Base-by-base conservation (phyloP, 257 asterid genomes). In the Catharanthus roseus region DNA sequence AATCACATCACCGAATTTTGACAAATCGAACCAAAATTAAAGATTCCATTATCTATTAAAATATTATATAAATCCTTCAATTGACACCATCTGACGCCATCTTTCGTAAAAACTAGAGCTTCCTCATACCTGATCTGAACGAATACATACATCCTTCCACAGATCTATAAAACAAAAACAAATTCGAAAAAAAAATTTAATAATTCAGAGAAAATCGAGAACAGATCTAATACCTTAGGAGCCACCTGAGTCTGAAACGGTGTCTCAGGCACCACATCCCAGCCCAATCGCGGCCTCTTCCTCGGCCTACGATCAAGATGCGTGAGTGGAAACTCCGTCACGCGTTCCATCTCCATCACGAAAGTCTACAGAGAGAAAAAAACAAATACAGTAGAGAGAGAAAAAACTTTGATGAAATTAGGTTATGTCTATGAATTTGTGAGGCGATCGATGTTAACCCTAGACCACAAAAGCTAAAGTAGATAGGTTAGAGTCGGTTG, bases 301-400 rank as follows among this genome's bases (percentile, higher is more conserved):
- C 95, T 81, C 60, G 98, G 96, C 66, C 93, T 79, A 67, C 85
- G 92, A 72, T 93, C 95, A 86, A 90, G 87, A 61, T 75, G 67
- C 34, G 76, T 56, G 55, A 58, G 77, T 6, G 96, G 88, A 78
- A 89, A 80, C 74, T 85, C 98, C 4, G 91, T 90, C 75, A 93
- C 90, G 76, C 96, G 98, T 73, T 90, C 98, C 87, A 77, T 93
- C 83, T 90, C 98, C 97, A 93, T 93, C 13, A n/a, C 58, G 58
- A 79, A 75, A 60, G 58, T 69, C 68, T 19, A 78, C 71, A 68
- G 72, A 76, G 65, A 68, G 60, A 56, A 69, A 31, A 53, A 57
- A 0, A n/a, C 53, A 39, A 38, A 38, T 38, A 38, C 7, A 2
- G 5, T 64, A 66, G 41, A 81, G 55, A 29, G 72, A 61, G 66